Evolutionary conservation across 2,329 filamentous ascomycete species (phyloP), one percentile per base, ranked within the genome.

Genomic region (Stylonectria norvegica): DNA sequence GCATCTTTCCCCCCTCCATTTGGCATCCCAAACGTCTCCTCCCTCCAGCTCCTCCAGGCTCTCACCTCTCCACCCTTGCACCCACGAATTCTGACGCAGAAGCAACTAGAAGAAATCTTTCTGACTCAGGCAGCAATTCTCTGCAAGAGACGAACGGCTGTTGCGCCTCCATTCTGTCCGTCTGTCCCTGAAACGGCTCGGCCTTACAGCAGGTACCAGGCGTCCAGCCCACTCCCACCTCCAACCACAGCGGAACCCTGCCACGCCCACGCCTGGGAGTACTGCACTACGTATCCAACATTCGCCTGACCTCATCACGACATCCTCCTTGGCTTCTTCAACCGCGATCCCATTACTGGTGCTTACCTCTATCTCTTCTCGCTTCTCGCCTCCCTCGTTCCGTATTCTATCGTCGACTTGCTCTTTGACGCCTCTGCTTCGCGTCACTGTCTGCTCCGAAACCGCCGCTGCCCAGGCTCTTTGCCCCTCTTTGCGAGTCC

Each of bases 91-190:
- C 35, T 40, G 14, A 28, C 33, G 37, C 40, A 50, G 53, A 57
- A 61, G 33, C 48, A 48, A 48, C 58, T 58, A 61, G 59, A 60
- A 59, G 37, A 36, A 37, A 37, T 49, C 40, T 57, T 55, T 55
- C 47, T 61, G 59, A 63, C 61, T 64, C 59, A 65, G 62, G 62
- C 62, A 63, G 52, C 59, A 59, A 62, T 42, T 47, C 45, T 42
- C 36, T 36, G n/a, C n/a, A n/a, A n/a, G n/a, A n/a, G n/a, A n/a
- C n/a, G n/a, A n/a, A n/a, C n/a, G n/a, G n/a, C n/a, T n/a, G n/a
- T n/a, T n/a, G n/a, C n/a, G n/a, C n/a, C n/a, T n/a, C n/a, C n/a
- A n/a, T n/a, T n/a, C n/a, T n/a, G n/a, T n/a, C n/a, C n/a, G n/a
- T n/a, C n/a, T n/a, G n/a, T n/a, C n/a, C n/a, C n/a, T n/a, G n/a